Conservation (phyloP, 2,329 filamentous ascomycete species). For the Paracorniculantispora psalliotae region DNA sequence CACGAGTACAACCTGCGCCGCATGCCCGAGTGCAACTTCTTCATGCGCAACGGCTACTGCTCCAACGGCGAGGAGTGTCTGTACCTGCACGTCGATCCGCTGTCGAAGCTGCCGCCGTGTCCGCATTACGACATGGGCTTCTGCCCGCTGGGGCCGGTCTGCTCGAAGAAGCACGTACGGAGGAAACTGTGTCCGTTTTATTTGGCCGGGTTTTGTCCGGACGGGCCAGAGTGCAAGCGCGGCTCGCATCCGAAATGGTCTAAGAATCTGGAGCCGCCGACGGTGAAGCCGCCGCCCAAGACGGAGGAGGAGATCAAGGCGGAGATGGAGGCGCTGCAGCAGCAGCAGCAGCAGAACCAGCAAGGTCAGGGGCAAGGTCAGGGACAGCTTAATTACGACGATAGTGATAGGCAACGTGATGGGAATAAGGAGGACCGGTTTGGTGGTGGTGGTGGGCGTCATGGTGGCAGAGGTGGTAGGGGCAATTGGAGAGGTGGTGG, state of each 20-base stretch:
- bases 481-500: conserved; percentile 35
- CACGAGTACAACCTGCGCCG: conserved; percentile 98
- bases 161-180: conserved; percentile 83
- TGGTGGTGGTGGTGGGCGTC: conserved; percentile 28
- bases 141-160: conserved; percentile 82
- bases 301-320: conserved; percentile 43
- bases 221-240: conserved; percentile 67
- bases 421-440: conserved; percentile 22
- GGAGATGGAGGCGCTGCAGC: conserved; percentile 32
- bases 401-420: conserved; percentile 24
- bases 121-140: conserved; percentile 94
- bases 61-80: conserved; percentile 95
- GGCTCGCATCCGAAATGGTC: conserved; percentile 82
- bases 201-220: conserved; percentile 89
- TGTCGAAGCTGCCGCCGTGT: conserved; percentile 72
- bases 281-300: conserved; percentile 58
- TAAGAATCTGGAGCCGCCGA: conserved; percentile 69
- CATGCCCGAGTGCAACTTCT: conserved; percentile 98
- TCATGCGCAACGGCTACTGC: conserved; percentile 88
- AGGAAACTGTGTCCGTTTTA: conserved; percentile 79
- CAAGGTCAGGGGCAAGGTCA: too few species aligned
- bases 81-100: conserved; percentile 83
- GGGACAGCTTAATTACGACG: conserved; percentile 28
- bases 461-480: conserved; percentile 27
- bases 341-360: conserved; percentile 30